Percentiles rank a stretch among this genome's conserved stretches.
Evolutionary conservation across 495 filamentous ascomycete species (phyloP).

Genomic region (Neurospora sp.): DNA sequence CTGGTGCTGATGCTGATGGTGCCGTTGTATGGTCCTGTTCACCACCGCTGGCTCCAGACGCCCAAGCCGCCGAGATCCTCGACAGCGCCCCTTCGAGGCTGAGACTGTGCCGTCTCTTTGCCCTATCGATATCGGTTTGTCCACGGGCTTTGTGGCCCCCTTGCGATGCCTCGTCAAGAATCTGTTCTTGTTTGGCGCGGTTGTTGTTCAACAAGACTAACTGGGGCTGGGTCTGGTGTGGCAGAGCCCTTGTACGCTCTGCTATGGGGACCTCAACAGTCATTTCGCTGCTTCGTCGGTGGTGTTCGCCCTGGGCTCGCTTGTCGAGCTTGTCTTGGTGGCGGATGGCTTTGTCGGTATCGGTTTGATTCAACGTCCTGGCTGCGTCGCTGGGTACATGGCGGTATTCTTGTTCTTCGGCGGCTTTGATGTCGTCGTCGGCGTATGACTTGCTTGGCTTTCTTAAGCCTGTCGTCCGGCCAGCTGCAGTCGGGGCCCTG

Average conservation of each 20-base stretch:
- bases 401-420: slow-evolving; percentile 15
- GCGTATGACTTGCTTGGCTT: slow-evolving; percentile 6
- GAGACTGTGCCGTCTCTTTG: background rate
- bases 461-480: slow-evolving; percentile 1
- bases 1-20: background rate
- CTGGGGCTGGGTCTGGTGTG: background rate
- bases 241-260: background rate
- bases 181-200: background rate
- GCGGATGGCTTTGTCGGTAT: slow-evolving; percentile 30
- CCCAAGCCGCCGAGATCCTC: background rate
- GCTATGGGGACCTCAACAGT: background rate
- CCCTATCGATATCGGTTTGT: background rate
- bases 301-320: background rate
- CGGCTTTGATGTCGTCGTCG: slow-evolving; percentile 8
- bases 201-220: background rate
- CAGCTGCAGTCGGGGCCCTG: slow-evolving; percentile 1
- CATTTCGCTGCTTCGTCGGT: background rate
- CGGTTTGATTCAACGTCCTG: slow-evolving; percentile 37
- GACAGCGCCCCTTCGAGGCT: background rate
- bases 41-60: background rate
- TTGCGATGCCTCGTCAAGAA: background rate
- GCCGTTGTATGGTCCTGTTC: background rate
- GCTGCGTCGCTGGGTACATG: slow-evolving; percentile 39
- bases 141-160: background rate
- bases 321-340: slow-evolving; percentile 8